Evolutionary conservation across 176 grass and related monocot species (phyloP).

Genomic region (Juncus effusus): DNA sequence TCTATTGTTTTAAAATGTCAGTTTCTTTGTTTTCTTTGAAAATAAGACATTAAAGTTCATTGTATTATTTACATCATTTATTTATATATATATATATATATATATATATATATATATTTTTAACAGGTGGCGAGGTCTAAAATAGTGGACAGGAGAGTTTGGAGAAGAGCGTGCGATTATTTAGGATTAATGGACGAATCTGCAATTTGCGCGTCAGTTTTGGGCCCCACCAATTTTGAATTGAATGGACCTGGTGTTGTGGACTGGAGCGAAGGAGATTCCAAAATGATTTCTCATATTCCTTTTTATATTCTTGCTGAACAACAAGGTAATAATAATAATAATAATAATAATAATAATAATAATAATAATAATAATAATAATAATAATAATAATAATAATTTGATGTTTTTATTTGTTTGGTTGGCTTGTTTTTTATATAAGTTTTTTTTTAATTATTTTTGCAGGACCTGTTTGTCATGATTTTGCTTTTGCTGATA

Average conservation of each 20-base stretch:
- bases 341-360: neutral
- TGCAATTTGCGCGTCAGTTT: constrained; percentile 69
- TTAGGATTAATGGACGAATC: constrained; percentile 90
- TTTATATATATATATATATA: no score
- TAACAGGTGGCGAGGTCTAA: constrained; percentile 63
- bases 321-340: constrained; percentile 57
- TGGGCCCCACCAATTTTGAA: constrained; percentile 52
- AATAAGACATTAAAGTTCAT: neutral
- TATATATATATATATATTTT: no score
- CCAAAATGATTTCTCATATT: constrained; percentile 81
- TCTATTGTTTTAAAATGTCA: no score
- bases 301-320: constrained; percentile 78
- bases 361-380: constrained; percentile 35
- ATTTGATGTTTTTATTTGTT: neutral
- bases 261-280: constrained; percentile 77
- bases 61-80: neutral
- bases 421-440: neutral
- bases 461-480: constrained; percentile 62
- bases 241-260: constrained; percentile 75
- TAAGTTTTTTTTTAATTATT: constrained; percentile 3
- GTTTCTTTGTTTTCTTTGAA: no score
- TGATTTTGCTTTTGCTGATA: constrained; percentile 80
- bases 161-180: constrained; percentile 82
- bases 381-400: constrained; percentile 1
- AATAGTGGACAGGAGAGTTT: constrained; percentile 77